Conservation (phyloP, 2,329 filamentous ascomycete species). For the Calycina marina region DNA sequence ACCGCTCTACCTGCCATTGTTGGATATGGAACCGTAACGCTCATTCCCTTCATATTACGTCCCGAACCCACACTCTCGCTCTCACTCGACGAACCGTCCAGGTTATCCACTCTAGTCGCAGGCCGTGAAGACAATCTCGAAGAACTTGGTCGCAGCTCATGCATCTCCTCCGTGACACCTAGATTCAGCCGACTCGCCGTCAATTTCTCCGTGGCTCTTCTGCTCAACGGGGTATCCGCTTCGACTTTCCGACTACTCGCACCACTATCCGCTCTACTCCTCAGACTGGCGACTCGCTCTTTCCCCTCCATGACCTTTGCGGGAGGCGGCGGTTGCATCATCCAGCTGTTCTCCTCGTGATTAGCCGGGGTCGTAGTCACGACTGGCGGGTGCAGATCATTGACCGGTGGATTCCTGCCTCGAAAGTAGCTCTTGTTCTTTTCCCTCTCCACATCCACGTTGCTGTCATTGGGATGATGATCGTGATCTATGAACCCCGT, state of each 20-base stretch:
- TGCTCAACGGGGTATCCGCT: constrained; percentile 13
- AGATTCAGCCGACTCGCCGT: constrained; percentile 19
- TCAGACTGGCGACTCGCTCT: constrained; percentile 46
- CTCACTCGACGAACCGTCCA: too few species aligned
- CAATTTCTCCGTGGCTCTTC: constrained; percentile 18
- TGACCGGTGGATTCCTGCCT: constrained; percentile 52
- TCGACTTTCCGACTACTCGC: constrained; percentile 29
- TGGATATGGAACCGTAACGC: too few species aligned
- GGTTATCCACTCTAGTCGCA: too few species aligned
- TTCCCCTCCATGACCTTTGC: constrained; percentile 87
- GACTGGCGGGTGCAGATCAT: constrained; percentile 75
- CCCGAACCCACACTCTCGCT: too few species aligned
- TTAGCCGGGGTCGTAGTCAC: constrained; percentile 60
- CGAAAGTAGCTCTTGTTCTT: constrained; percentile 22
- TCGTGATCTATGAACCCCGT: constrained; percentile 14
- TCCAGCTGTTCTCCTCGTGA: constrained; percentile 67
- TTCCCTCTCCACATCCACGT: constrained; percentile 19
- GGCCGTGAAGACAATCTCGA: neutral
- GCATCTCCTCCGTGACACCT: constrained; percentile 15
- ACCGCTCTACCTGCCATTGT: too few species aligned
- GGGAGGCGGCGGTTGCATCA: constrained; percentile 82
- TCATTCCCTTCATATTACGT: too few species aligned
- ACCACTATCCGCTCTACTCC: constrained; percentile 26
- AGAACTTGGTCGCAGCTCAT: constrained; percentile 8
- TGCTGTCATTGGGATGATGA: constrained; percentile 2